phyloP scores from a whole-genome alignment of 176 grass and related monocot genomes.

The Saccharum officinarum region DNA sequence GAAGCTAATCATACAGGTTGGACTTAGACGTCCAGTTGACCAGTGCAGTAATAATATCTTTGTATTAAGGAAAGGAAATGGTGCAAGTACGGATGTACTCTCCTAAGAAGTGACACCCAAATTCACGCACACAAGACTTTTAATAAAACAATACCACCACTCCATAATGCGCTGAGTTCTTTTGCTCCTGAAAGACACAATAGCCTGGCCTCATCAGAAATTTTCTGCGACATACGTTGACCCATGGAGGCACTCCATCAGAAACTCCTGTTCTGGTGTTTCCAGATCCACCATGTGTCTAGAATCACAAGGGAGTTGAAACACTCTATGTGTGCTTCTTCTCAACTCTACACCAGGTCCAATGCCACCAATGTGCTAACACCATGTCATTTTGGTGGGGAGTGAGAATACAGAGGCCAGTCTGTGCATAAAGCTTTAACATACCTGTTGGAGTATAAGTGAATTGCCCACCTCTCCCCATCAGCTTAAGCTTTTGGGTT shows the following conservation, averaged over 20 bases:
- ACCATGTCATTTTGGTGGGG: not conserved
- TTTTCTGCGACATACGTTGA: not conserved
- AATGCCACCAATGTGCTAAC: not conserved
- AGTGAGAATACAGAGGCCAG: not conserved
- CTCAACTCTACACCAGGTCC: not conserved
- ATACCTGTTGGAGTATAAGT: not conserved
- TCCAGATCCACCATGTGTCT: not conserved
- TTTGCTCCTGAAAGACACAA: not conserved
- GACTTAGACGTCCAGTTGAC: not conserved
- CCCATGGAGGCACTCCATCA: not conserved
- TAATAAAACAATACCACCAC: not conserved
- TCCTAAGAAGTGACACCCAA: not conserved
- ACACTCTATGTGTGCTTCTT: not conserved
- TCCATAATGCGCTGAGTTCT: not conserved
- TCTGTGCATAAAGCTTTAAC: not conserved
- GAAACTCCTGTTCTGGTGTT: not conserved
- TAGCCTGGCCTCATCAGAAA: not conserved
- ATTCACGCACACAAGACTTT: not conserved
- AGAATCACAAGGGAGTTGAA: not conserved
- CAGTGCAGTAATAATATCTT: not conserved
- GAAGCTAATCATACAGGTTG: not conserved
- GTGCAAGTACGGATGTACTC: not conserved
- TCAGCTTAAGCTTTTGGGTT: no score
- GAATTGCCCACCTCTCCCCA: no score
- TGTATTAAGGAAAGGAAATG: not conserved